phyloP scores from a whole-genome alignment of 805 yeast genomes.

The Metschnikowia dekortorum region DNA sequence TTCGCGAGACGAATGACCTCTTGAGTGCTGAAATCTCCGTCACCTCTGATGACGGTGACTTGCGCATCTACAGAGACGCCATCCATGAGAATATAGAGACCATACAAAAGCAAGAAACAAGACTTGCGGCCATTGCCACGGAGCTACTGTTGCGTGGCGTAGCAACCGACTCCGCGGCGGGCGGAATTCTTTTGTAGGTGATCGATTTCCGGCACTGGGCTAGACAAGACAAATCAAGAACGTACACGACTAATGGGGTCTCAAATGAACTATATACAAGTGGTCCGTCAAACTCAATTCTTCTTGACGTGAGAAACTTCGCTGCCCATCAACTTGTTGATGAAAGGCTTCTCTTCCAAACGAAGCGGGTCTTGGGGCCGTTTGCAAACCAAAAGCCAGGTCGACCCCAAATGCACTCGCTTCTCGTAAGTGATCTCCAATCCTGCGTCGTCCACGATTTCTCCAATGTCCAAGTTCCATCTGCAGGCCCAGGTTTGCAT shows the following conservation, averaged over 20 bases:
- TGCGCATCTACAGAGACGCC: slow-evolving; percentile 49
- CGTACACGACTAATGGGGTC: not conserved
- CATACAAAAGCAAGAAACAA: slow-evolving; percentile 45
- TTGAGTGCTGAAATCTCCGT: slow-evolving; percentile 39
- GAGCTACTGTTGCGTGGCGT: slow-evolving; percentile 45
- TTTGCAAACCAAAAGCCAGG: slow-evolving; percentile 80
- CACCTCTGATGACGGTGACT: slow-evolving; percentile 36
- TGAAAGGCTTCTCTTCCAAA: slow-evolving; percentile 39
- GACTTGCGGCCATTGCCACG: slow-evolving; percentile 41
- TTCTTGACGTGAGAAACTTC: slow-evolving; percentile 27
- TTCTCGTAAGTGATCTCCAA: slow-evolving; percentile 76
- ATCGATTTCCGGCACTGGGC: not conserved
- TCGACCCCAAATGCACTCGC: slow-evolving; percentile 86
- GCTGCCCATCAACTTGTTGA: slow-evolving; percentile 38
- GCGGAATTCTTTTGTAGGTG: slow-evolving; percentile 9
- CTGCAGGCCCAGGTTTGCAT: slow-evolving; percentile 94
- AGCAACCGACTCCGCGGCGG: not conserved
- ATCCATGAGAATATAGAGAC: slow-evolving; percentile 54
- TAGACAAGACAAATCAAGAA: not conserved
- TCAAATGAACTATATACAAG: not conserved
- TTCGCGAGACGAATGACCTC: slow-evolving; percentile 47
- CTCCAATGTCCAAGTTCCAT: slow-evolving; percentile 94
- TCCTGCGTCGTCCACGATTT: slow-evolving; percentile 76
- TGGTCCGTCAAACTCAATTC: not conserved
- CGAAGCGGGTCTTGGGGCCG: slow-evolving; percentile 60